phyloP scores from a whole-genome alignment of 495 filamentous ascomycete genomes.

The Xylaria acuta region DNA sequence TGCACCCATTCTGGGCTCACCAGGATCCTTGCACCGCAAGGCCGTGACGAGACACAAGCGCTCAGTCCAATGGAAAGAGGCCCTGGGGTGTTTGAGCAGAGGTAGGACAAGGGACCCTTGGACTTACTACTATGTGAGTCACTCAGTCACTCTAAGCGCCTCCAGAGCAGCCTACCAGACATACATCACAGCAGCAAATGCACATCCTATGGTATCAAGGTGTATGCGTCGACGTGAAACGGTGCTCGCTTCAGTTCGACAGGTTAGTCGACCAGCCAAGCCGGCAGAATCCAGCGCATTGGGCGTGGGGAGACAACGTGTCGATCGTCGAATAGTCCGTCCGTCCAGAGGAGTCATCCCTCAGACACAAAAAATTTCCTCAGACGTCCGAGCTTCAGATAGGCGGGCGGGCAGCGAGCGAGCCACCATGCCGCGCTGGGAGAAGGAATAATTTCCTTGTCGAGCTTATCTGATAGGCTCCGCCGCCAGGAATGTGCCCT shows the following conservation, averaged over 20 bases:
- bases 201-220: slow-evolving; percentile 3
- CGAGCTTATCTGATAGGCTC: slow-evolving; percentile 17
- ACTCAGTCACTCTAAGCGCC: slow-evolving; percentile 9
- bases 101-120: slow-evolving; percentile 4
- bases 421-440: slow-evolving; percentile 3
- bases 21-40: slow-evolving; percentile 12
- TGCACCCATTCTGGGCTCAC: slow-evolving; percentile 9
- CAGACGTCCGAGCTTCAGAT: neutral
- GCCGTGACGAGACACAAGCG: slow-evolving; percentile 10
- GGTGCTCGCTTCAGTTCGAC: neutral
- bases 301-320: neutral
- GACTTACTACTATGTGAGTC: slow-evolving; percentile 22
- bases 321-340: slow-evolving; percentile 16
- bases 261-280: slow-evolving; percentile 6
- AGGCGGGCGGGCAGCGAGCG: slow-evolving; percentile 6
- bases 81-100: neutral
- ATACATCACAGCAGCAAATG: neutral
- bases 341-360: neutral
- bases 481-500: neutral
- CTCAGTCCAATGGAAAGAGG: slow-evolving; percentile 10
- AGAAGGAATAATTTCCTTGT: slow-evolving; percentile 13
- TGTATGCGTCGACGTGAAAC: slow-evolving; percentile 8
- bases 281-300: slow-evolving; percentile 1
- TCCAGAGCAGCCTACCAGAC: neutral
- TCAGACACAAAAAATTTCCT: slow-evolving; percentile 5